Base-by-base conservation (phyloP, 306 rosid species). In the Lupinus albus region DNA sequence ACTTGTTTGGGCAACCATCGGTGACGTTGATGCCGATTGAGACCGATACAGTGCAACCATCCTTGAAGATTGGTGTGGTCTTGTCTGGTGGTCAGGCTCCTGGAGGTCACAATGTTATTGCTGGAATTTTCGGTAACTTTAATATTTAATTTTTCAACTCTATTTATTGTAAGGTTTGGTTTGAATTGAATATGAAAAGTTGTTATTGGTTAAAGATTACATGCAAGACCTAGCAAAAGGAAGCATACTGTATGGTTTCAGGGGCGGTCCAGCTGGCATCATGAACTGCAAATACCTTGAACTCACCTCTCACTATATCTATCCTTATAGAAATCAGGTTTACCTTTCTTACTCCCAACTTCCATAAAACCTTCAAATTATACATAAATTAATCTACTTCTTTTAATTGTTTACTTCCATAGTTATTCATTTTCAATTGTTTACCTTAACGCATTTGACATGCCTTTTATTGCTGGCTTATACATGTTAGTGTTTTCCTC, bases 51-150 rank as follows among this genome's bases (percentile, higher is more conserved):
- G 73, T 12, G 41, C 78, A 11, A 18, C 35, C 78, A 1, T 41
- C 48, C 18, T 48, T 94, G 83, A 94, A 90, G 78, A 84, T 94
- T 11, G 99, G 97, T 12, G 95, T 90, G 10, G 99, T 94, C 48
- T 80, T 94, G 84, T 94, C 99, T 16, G 99, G 99, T 74, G 99
- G 99, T 71, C 97, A 90, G 71, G 97, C 99, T 64, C 99, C 99
- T 1, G 99, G 97, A 48, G 99, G 99, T 6, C 99, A 94, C 77
- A 94, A 94, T 75, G 99, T 94, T 36, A 94, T 94, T 57, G 85
- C 92, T 68, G 99, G 99, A 81, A 84, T 94, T 59, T 94, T 80
- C 33, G 99, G 99, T 94, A 47, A 72, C 70, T 46, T 41, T 1
- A 66, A 50, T 66, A 38, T 3, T 2, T 56, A 1, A 1, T 20